phyloP scores from a whole-genome alignment of 2,329 filamentous ascomycete genomes.

The Sporothrix euskadiensis region DNA sequence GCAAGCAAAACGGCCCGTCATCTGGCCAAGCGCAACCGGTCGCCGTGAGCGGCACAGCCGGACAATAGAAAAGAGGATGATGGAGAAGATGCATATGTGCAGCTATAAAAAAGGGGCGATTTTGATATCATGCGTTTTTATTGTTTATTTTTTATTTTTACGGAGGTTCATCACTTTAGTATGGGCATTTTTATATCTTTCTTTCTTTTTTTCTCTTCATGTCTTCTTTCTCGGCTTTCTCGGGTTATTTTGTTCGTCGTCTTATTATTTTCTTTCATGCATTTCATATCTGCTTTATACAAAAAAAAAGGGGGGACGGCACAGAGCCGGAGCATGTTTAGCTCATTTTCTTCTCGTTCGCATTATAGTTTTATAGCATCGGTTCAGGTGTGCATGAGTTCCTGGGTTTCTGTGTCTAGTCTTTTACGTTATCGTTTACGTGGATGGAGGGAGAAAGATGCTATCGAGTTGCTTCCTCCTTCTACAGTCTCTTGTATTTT shows the following conservation, averaged over 20 bases:
- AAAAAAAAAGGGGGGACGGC: not conserved
- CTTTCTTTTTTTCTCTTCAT: constrained; percentile 14
- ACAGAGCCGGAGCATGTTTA: not conserved
- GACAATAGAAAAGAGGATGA: not conserved
- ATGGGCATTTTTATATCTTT: not conserved
- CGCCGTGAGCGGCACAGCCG: not conserved
- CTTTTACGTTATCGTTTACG: not conserved
- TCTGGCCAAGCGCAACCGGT: not conserved
- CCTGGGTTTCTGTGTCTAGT: not conserved
- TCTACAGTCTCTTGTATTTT: not conserved
- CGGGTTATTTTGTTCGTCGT: not conserved
- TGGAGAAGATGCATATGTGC: not conserved
- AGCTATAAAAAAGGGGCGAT: not conserved
- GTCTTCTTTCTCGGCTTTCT: constrained; percentile 10
- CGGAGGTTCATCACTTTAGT: not conserved
- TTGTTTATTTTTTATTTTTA: not conserved
- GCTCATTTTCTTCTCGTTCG: not conserved
- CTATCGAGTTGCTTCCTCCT: not conserved
- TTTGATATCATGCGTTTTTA: not conserved
- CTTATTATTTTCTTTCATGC: not conserved
- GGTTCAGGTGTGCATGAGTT: not conserved
- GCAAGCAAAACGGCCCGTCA: constrained; percentile 28
- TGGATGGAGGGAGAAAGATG: not conserved
- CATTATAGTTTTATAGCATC: not conserved
- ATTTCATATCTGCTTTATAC: not conserved